Conservation (phyloP, 805 yeast genomes). For the Pichia exigua region DNA sequence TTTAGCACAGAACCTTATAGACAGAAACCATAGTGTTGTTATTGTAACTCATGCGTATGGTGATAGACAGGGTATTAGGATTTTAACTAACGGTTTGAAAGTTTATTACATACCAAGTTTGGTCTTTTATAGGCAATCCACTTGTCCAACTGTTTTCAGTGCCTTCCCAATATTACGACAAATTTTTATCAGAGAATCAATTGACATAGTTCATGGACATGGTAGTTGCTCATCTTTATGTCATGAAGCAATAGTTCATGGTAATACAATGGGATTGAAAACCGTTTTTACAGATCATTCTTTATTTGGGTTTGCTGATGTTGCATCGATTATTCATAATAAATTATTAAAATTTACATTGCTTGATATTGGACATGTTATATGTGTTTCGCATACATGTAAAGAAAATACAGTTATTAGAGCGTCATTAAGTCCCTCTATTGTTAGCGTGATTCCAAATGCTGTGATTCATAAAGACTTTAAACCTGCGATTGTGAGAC, state of each 20-base stretch:
- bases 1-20: constrained; percentile 72
- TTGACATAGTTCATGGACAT: constrained; percentile 91
- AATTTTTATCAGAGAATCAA: constrained; percentile 75
- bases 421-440: constrained; percentile 69
- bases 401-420: constrained; percentile 91
- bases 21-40: constrained; percentile 76
- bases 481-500: constrained; percentile 34
- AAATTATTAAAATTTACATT: constrained; percentile 76
- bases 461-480: constrained; percentile 87
- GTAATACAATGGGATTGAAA: constrained; percentile 81
- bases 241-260: constrained; percentile 89
- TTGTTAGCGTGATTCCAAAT: constrained; percentile 88
- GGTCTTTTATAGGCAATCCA: constrained; percentile 73
- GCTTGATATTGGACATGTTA: constrained; percentile 83
- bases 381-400: constrained; percentile 95
- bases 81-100: constrained; percentile 81
- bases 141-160: constrained; percentile 84
- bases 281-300: constrained; percentile 97
- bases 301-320: constrained; percentile 84
- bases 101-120: constrained; percentile 84
- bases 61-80: constrained; percentile 72
- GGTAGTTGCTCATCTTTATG: constrained; percentile 83
- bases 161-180: constrained; percentile 80
- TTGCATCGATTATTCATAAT: constrained; percentile 77
- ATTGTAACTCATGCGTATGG: constrained; percentile 87